Conservation (phyloP, 257 asterid species). For the Nyctanthes arbortristis region DNA sequence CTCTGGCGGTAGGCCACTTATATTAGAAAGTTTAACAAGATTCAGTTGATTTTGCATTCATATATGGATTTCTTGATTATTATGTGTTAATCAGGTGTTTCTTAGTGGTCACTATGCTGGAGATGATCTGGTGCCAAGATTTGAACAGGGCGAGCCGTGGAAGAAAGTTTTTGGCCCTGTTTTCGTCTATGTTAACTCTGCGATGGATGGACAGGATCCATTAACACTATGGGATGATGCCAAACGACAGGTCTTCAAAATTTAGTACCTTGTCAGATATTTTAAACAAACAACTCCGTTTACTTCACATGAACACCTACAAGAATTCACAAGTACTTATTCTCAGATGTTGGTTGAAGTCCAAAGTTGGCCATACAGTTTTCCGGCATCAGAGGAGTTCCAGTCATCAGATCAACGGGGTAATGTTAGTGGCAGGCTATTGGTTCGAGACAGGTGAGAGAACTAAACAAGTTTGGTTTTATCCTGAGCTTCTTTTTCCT, state of each 20-base stretch:
- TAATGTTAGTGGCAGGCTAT: conserved; percentile 49
- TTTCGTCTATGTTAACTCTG: conserved; percentile 65
- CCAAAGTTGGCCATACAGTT: conserved; percentile 75
- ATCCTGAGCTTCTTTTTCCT: background rate
- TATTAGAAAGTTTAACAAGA: background rate
- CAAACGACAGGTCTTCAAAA: conserved; percentile 47
- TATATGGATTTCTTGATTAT: background rate
- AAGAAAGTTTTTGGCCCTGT: conserved; percentile 88
- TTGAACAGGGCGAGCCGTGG: conserved; percentile 75
- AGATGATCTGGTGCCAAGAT: conserved; percentile 58
- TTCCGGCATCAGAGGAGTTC: conserved; percentile 72
- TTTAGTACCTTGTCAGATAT: background rate
- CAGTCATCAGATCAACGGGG: conserved; percentile 57
- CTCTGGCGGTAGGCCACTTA: conserved; percentile 51
- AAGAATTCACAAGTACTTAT: background rate
- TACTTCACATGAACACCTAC: background rate
- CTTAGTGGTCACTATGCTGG: conserved; percentile 82
- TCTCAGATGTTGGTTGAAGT: conserved; percentile 50
- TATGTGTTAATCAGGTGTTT: conserved; percentile 52
- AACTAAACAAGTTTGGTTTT: background rate
- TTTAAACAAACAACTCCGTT: background rate
- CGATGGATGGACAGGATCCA: conserved; percentile 39
- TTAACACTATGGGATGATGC: conserved; percentile 74
- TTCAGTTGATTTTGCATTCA: background rate
- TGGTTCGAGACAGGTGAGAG: conserved; percentile 60